Evolutionary conservation across 495 filamentous ascomycete genomes (phyloP), one percentile per base, ranked within the genome.

Genomic region (Trichoderma parareesei): DNA sequence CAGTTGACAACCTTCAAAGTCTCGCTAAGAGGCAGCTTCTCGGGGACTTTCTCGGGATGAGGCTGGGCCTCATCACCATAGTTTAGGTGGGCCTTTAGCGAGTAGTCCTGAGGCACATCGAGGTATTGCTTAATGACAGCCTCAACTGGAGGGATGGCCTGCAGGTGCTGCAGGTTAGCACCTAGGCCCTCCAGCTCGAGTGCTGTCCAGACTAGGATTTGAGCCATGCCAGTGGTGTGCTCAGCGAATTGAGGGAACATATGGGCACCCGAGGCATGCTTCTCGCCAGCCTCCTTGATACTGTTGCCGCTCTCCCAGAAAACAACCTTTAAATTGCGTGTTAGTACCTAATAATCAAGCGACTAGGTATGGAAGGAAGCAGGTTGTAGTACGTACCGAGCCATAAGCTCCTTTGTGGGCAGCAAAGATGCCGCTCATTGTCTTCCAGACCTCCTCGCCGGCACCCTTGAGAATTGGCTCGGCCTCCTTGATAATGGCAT

Each of bases 191-290:
- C 77, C 9, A 75, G 65, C 53, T 80, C 78, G 43, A 85, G 76
- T 20, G 73, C 82, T 10, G 79, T 78, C 82, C 82, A 85, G 61
- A 83, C 77, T 16, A 64, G 62, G 27, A 64, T 46, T 70, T 85
- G 82, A 64, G 82, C 78, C 81, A 84, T 84, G 65, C 80, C 82
- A 69, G 79, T 81, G 60, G 77, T 73, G 63, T 84, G 81, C 16
- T 83, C 76, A 16, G 79, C 78, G 80, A 81, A 16, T 2, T 5
- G 11, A 11, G 44, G 64, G 14, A 55, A 65, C 20, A 64, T 64
- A 43, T 64, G 62, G 7, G 62, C 62, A 43, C 4, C 20, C 27
- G 62, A 44, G 42, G 49, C 14, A 43, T 64, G 62, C 10, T 27
- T 64, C 18, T 49, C 62, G 13, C 49, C 43, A 14, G 62, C 44